Conservation (phyloP, 2,329 filamentous ascomycete species). For the Anthostomella pinea region DNA sequence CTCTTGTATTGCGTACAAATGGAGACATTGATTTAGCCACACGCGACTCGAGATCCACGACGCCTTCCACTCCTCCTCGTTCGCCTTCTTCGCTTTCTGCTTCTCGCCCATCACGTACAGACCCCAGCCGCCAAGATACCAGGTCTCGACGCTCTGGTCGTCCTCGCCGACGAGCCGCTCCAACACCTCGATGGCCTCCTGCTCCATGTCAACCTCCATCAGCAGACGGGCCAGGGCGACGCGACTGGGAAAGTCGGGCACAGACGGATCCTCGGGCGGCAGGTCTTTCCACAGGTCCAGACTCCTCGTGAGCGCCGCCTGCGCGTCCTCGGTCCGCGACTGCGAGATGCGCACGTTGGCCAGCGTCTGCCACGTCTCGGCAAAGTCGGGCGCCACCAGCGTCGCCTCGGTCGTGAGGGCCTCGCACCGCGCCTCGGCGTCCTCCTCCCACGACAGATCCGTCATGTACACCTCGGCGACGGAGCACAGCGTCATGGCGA, state of each 20-base stretch:
- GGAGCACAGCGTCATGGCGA: slow-evolving; percentile 89
- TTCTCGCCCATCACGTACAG: slow-evolving; percentile 76
- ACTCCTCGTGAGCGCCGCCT: slow-evolving; percentile 73
- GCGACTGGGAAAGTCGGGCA: slow-evolving; percentile 83
- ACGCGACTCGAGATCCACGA: slow-evolving; percentile 72
- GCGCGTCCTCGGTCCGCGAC: slow-evolving; percentile 72
- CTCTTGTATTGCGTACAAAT: slow-evolving; percentile 72
- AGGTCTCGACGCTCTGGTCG: slow-evolving; percentile 90
- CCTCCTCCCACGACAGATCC: slow-evolving; percentile 87
- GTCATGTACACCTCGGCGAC: slow-evolving; percentile 99
- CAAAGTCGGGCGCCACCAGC: slow-evolving; percentile 73
- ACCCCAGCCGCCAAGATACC: slow-evolving; percentile 96
- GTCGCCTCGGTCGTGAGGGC: slow-evolving; percentile 86
- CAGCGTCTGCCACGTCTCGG: slow-evolving; percentile 92
- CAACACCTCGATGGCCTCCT: slow-evolving; percentile 79
- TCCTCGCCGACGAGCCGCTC: slow-evolving; percentile 84
- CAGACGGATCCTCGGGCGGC: slow-evolving; percentile 64
- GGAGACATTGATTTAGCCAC: slow-evolving; percentile 79
- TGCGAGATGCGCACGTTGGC: slow-evolving; percentile 94
- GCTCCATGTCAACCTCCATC: slow-evolving; percentile 86
- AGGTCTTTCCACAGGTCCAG: slow-evolving; percentile 81
- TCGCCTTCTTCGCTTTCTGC: slow-evolving; percentile 49
- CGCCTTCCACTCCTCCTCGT: slow-evolving; percentile 51
- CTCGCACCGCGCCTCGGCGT: slow-evolving; percentile 88
- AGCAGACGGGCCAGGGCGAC: slow-evolving; percentile 81